Evolutionary conservation across 495 filamentous ascomycete species (phyloP), one percentile per base, ranked within the genome.

Genomic region (Trichoderma gamsii): DNA sequence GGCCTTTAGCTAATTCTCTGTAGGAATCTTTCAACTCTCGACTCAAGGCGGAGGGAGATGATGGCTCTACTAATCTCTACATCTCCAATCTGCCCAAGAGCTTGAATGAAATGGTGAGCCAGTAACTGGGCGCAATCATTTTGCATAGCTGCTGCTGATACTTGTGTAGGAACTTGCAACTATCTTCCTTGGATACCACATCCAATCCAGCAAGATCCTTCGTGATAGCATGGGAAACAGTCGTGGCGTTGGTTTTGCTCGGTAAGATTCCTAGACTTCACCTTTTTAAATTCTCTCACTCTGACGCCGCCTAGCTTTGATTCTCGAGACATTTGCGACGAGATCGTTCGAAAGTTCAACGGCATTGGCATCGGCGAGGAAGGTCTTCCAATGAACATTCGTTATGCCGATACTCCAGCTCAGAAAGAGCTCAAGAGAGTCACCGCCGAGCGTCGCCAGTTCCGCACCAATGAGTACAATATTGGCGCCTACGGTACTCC

Each of bases 1-100:
- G 15, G 0, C 16, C 16, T 16, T 41, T 0, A 52, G 27, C 67
- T 74, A 44, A 70, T 51, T 18, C 3, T 43, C 27, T 23, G 41
- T 69, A 97, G 90, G 92, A 97, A 79, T 97, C 92, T 13, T 97
- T 97, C 80, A 98, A 98, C 74, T 89, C 92, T 69, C 90, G 95
- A 70, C 89, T 99, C 63, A 97, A 97, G 80, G 92, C 92, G 63
- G 86, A 97, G 70, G 89, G 91, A 65, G 92, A 98, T 74, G 88
- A 88, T 44, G 71, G 76, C 41, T 97, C 95, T 63, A 97, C 94
- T 67, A 99, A 99, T 72, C 86, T 99, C 63, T 99, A 99, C 74
- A 89, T 97, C 64, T 98, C 95, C 16, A 98, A 98, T 77, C 84
- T 99, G 52, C 95, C 96, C 8, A 89, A 89, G 72, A 85, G 87